A percentile compares a stretch with the other conserved stretches of the same genome.
Evolutionary conservation across 192 early-diverging fungal genomes (phyloP).

Genomic region (Backusella tarrabulga): DNA sequence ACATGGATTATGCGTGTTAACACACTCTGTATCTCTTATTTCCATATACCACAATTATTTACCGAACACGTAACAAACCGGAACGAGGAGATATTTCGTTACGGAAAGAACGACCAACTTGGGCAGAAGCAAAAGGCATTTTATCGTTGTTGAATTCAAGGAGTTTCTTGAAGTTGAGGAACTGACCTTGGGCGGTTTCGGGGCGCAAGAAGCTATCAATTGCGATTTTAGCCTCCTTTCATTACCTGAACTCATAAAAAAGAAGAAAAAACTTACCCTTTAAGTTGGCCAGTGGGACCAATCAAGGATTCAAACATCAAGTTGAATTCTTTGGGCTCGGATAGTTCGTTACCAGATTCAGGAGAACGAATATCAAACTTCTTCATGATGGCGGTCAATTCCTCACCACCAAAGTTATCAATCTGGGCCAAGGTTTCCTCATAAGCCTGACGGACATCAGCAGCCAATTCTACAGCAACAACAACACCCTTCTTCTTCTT

Average conservation of each 20-base stretch:
- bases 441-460: constrained; percentile 65
- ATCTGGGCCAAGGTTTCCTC: constrained; percentile 88
- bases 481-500: constrained; percentile 68
- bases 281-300: constrained; percentile 94
- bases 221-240: neutral
- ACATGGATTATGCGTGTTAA: neutral
- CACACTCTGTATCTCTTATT: neutral
- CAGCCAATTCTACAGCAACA: constrained; percentile 61
- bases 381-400: constrained; percentile 81
- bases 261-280: constrained; percentile 55
- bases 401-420: constrained; percentile 91
- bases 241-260: neutral
- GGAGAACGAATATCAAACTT: constrained; percentile 86
- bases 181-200: constrained; percentile 99
- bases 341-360: constrained; percentile 88
- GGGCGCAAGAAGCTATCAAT: constrained; percentile 82
- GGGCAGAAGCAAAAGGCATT: constrained; percentile 99
- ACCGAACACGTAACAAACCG: constrained; percentile 93
- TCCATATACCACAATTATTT: constrained; percentile 18
- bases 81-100: constrained; percentile 98
- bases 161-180: constrained; percentile 95
- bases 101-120: constrained; percentile 96
- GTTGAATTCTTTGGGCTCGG: constrained; percentile 93
- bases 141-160: constrained; percentile 97
- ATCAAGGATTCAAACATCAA: constrained; percentile 99